A percentile compares a stretch with the other conserved stretches of the same genome.
Evolutionary conservation across 345 rosid genomes (phyloP).

Genomic region (Boechera stricta): DNA sequence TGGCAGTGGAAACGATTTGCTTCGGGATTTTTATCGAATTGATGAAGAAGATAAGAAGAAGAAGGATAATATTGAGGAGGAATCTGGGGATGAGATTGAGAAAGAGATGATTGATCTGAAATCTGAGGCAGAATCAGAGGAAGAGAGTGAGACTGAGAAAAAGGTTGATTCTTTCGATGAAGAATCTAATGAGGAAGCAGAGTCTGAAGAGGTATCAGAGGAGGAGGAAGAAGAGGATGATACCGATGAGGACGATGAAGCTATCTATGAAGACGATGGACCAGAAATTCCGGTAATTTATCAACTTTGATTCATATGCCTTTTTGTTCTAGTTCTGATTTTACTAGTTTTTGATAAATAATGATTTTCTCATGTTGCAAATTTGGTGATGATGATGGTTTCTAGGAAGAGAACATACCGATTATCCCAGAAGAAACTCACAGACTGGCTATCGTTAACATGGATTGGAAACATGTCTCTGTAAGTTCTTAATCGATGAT

Average conservation of each 20-base stretch:
- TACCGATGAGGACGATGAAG: constrained; percentile 59
- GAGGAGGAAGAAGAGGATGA: constrained; percentile 56
- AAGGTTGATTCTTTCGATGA: constrained; percentile 48
- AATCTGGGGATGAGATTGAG: constrained; percentile 46
- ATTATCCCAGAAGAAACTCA: constrained; percentile 68
- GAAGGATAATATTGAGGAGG: constrained; percentile 1
- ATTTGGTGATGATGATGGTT: constrained; percentile 10
- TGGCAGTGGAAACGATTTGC: constrained; percentile 47
- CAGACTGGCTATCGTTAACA: constrained; percentile 79
- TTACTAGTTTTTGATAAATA: not conserved
- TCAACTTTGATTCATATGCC: not conserved
- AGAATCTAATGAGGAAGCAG: constrained; percentile 56
- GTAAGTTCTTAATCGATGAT: constrained; percentile 47
- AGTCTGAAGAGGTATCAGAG: constrained; percentile 28
- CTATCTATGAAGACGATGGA: constrained; percentile 56
- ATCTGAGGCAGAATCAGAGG: constrained; percentile 36
- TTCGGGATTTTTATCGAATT: constrained; percentile 69
- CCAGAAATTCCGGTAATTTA: constrained; percentile 53
- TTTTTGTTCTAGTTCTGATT: not conserved
- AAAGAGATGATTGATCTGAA: constrained; percentile 23
- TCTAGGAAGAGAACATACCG: constrained; percentile 70
- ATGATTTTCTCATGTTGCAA: not conserved
- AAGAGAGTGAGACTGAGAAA: constrained; percentile 21
- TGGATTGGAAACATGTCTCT: constrained; percentile 96
- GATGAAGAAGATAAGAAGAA: constrained; percentile 39